Base-by-base conservation (phyloP, 2,329 filamentous ascomycete genomes). In the Triangularia setosa region DNA sequence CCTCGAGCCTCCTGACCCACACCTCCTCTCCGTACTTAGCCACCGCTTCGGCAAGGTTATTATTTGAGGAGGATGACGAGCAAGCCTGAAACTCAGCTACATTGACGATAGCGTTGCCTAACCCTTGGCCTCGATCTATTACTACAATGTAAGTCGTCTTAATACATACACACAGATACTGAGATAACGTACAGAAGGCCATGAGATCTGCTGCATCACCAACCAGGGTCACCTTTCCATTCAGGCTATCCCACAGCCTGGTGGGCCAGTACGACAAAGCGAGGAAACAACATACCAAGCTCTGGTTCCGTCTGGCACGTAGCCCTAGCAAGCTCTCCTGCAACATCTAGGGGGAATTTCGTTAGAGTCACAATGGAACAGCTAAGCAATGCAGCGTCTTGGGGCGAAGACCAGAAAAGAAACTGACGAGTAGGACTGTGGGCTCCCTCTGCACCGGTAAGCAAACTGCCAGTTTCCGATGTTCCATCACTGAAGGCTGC, bases 191-290 rank as follows among this genome's bases (percentile, higher is more conserved):
- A 67, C 67, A 65, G 24, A 65, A 69, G 0, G 64, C 66, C 66
- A 69, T 67, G 1, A 66, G 25, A 60, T 69, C 68, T 5, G 66
- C 69, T 0, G 69, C 69, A 58, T 70, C 69, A 4, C 69, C 69
- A 0, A 64, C 68, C 33, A 68, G 28, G 16, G 66, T 67, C 8
- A 70, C 66, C 18, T 44, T 40, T 1, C 62, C 61, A 2, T 64
- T 63, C 5, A 56, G 40, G 25, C 40, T 64, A 48, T 68, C 65
- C 68, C 69, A 70, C 9, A 62, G 65, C 53, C 61, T 55, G 9
- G 68, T 68, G 11, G 64, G 65, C 69, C 68, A 70, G 58, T 65
- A 68, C 4, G 28, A 33, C 8, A 33, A 18, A 5, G 35, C 4
- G 16, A n/a, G 35, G 14, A 8, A 12, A 12, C 16, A 5, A 4